A percentile compares a stretch with the other conserved stretches of the same genome.
These are phyloP conservation scores for Encephalitozoon hellem DNA, from an alignment of 371 early-diverging fungal genomes.

Conservation along the genomic window DNA sequence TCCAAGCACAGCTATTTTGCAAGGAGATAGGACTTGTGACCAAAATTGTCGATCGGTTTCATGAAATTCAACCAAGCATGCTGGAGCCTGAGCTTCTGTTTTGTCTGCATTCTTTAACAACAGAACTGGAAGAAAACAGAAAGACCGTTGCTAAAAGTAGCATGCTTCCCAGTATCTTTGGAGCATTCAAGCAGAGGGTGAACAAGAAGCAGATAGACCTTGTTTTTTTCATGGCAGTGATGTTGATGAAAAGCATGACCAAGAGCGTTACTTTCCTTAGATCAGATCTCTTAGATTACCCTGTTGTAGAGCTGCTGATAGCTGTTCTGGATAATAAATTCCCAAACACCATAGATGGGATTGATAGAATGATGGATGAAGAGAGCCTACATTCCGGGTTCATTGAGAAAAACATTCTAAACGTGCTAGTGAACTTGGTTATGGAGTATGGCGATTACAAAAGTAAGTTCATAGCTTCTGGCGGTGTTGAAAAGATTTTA, in stretches of 20 bases:
- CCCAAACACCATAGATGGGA: not conserved
- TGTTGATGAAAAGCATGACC: conserved; percentile 1
- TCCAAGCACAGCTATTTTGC: not conserved
- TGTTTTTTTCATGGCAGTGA: not conserved
- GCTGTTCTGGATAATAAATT: not conserved
- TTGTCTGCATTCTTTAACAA: conserved; percentile 5
- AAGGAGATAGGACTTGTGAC: not conserved
- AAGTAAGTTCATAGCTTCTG: not conserved
- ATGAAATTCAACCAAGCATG: conserved; percentile 53
- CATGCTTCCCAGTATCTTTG: conserved; percentile 7
- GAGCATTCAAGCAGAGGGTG: not conserved
- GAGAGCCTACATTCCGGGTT: not conserved
- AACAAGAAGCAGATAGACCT: not conserved
- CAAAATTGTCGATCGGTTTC: not conserved
- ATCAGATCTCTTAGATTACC: conserved; percentile 6
- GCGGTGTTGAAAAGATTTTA: not conserved
- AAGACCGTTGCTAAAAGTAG: conserved; percentile 8
- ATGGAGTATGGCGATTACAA: conserved; percentile 34
- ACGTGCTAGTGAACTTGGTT: conserved; percentile 8
- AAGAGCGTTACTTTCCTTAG: conserved; percentile 10
- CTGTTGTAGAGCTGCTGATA: conserved; percentile 16
- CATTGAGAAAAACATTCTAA: not conserved
- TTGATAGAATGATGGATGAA: not conserved
- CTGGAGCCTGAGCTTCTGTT: conserved; percentile 42
- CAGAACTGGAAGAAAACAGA: conserved; percentile 5